phyloP scores from a whole-genome alignment of 2,329 filamentous ascomycete species.

The Aspergillus sp. region DNA sequence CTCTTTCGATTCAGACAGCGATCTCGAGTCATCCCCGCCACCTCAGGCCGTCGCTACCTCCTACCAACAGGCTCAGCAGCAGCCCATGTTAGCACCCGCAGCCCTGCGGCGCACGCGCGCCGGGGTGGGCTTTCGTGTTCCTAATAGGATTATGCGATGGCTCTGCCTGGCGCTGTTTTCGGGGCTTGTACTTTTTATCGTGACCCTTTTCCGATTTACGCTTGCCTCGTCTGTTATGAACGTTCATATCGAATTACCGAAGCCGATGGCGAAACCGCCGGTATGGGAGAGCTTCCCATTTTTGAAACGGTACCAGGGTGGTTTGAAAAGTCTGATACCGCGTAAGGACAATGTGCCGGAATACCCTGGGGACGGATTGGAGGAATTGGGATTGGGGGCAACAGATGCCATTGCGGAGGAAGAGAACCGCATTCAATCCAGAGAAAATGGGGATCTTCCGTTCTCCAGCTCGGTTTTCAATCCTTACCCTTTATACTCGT shows the following conservation, averaged over 20 bases:
- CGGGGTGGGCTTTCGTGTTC: constrained; percentile 52
- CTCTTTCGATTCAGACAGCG: constrained; percentile 20
- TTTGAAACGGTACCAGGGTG: constrained; percentile 82
- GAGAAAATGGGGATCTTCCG: constrained; percentile 24
- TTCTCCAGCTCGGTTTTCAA: constrained; percentile 52
- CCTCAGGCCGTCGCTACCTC: constrained; percentile 30
- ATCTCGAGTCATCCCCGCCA: constrained; percentile 29
- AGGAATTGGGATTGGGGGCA: constrained; percentile 48
- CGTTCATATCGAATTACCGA: constrained; percentile 42
- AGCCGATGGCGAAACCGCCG: constrained; percentile 57
- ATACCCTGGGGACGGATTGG: constrained; percentile 61
- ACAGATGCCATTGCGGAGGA: constrained; percentile 16
- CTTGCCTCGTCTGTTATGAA: constrained; percentile 36
- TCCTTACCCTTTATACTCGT: constrained; percentile 62
- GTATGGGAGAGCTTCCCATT: constrained; percentile 83
- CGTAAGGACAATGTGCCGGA: constrained; percentile 65
- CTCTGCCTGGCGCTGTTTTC: constrained; percentile 66
- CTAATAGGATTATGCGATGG: constrained; percentile 68
- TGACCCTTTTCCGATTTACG: constrained; percentile 67
- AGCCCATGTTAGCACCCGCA: constrained; percentile 33
- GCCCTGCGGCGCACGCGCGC: constrained; percentile 28
- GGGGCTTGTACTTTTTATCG: constrained; percentile 67
- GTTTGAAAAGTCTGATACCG: constrained; percentile 64
- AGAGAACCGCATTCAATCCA: constrained; percentile 14
- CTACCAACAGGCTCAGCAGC: constrained; percentile 42